A percentile compares a stretch with the other conserved stretches of the same genome.
Conservation (phyloP, 2,329 filamentous ascomycete genomes). For the Cordyceps javanica region DNA sequence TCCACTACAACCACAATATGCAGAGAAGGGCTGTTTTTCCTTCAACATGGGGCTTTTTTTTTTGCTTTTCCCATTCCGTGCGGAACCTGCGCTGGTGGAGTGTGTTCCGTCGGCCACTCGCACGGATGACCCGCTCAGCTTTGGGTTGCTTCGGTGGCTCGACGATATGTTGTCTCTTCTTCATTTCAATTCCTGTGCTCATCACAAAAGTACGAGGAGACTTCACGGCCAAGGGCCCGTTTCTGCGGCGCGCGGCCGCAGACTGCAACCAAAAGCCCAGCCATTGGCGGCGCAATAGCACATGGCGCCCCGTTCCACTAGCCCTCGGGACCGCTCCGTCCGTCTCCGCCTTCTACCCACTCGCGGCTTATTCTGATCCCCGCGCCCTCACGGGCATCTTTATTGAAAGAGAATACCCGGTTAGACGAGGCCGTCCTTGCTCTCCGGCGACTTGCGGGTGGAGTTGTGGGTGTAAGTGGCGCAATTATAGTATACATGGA, state of each 20-base stretch:
- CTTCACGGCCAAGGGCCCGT: too few relatives aligned
- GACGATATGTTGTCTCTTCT: not conserved
- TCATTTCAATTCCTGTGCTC: not conserved
- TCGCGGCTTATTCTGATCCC: not conserved
- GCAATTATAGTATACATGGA: not conserved
- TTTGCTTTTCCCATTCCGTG: not conserved
- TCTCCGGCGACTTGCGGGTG: too few relatives aligned
- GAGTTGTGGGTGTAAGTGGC: not conserved
- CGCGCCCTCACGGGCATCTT: too few relatives aligned
- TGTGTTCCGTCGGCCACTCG: not conserved
- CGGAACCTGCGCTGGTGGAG: not conserved
- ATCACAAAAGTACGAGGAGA: too few relatives aligned
- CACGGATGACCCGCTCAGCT: not conserved
- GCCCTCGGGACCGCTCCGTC: not conserved
- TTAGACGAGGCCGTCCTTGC: too few relatives aligned
- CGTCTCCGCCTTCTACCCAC: not conserved
- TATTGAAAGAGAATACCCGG: too few relatives aligned
- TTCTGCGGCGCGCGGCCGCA: too few relatives aligned
- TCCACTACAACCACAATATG: not conserved
- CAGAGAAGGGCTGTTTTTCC: not conserved
- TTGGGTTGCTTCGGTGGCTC: too few relatives aligned
- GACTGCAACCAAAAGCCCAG: too few relatives aligned
- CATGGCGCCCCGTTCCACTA: not conserved
- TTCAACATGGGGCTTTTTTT: not conserved
- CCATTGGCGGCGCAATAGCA: not conserved